Evolutionary conservation across 495 filamentous ascomycete genomes (phyloP), one percentile per base, ranked within the genome.

Genomic region (Aspergillus indologenus): DNA sequence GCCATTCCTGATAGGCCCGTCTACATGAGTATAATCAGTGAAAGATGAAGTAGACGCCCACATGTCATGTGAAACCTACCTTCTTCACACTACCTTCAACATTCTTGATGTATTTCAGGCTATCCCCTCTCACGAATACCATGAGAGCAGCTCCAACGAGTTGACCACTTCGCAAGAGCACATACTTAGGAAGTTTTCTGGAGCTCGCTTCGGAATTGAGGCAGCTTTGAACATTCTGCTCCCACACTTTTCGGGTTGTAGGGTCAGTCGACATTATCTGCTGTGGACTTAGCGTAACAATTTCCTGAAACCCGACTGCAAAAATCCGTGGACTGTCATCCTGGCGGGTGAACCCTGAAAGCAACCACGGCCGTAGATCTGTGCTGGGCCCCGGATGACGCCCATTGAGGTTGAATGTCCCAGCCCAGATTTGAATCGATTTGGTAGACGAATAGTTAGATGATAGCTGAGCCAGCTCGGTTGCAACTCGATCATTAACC

Each of bases 191-290:
- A 12, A 81, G 77, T 2, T 83, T 84, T 46, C 74, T 75, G 54
- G 75, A 75, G 50, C 76, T 77, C n/a, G 89, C 84, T 60, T 85
- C 83, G 5, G 63, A 63, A 61, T 98, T 96, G 45, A 99, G 70
- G 19, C 88, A 90, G 56, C 76, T 80, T 58, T 87, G 84, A 11
- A 97, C 90, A 6, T 91, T 86, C 59, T 74, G 71, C 70, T 99
- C 93, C 94, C 94, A 99, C 20, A 82, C 74, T 65, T 92, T 87
- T 53, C 92, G 87, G 56, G 89, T 84, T 9, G 82, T 83, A 21
- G 95, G 94, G 77, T 98, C 92, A 43, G 92, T 97, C 54, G 94
- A 95, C 92, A 99, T 98, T 66, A 99, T 98, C 67, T 99, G 95
- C 70, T 98, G 93, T 18, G 95, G 93, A 65, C 90, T 96, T 15